Evolutionary conservation across 2,329 filamentous ascomycete species (phyloP), one percentile per base, ranked within the genome.

Genomic region (Fonsecaea pedrosoi): DNA sequence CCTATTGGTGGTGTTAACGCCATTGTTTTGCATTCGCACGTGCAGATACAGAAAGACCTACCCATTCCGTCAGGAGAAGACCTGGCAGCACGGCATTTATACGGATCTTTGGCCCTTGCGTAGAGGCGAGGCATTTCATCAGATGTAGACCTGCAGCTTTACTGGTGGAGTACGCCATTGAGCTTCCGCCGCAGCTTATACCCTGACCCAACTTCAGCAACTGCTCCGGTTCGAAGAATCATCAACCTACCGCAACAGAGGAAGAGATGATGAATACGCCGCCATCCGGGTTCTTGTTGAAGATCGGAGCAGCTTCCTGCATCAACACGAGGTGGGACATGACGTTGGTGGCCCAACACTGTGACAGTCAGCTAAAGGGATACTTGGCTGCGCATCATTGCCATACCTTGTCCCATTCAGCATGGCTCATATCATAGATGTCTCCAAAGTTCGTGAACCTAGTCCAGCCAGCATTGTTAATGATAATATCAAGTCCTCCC

Each of bases 381-480:
- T 9, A 15, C 56, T 4, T 9, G 18, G 7, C 34, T 18, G n/a
- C 54, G n/a, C 3, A 35, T 18, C 8, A 9, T 53, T 10, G 15
- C 69, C 68, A 48, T 76, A 85, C 85, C 78, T 84, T 87, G 70
- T 89, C 86, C 87, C 87, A 90, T 42, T 90, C 87, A 4, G 83
- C 84, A 64, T 89, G 85, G 48, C 77, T 79, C 78, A 88, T 80
- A 12, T 84, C 84, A 69, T 88, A 80, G 12, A 89, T 78, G 72
- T 89, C 85, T 18, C 76, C 79, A 74, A 88, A 89, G 2, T 80
- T 78, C 32, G 83, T 80, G 70, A 89, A 85, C 68, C 84, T 85
- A 0, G 87, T 89, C 84, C 86, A 90, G 30, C 87, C 87, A 18
- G 90, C 90, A 77, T 95, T 95, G 2, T 89, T 90, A 73, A 94